Evolutionary conservation across 1,284 basidiomycete species (phyloP).

Genomic region (Peniophora sp.): DNA sequence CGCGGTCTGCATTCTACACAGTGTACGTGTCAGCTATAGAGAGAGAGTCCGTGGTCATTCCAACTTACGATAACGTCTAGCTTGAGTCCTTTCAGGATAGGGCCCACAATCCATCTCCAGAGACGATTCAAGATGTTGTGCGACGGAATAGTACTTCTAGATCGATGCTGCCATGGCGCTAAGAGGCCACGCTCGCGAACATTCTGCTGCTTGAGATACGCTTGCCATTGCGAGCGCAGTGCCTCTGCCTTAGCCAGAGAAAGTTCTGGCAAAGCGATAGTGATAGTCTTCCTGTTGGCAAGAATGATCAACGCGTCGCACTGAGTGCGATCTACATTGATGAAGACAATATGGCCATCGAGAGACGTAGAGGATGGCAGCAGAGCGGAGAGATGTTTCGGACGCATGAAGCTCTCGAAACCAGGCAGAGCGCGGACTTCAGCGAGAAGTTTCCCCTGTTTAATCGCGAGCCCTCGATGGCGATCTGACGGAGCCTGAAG

Average conservation of each 20-base stretch:
- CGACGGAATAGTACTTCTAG: not conserved
- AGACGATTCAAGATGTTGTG: not conserved
- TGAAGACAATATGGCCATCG: not conserved
- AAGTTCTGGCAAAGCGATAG: not conserved
- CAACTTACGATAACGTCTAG: not conserved
- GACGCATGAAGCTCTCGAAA: not conserved
- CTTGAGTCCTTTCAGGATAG: not conserved
- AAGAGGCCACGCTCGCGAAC: no score
- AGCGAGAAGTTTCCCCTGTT: not conserved
- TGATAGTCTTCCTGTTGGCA: conserved; percentile 3
- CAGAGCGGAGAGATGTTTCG: not conserved
- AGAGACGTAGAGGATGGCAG: not conserved
- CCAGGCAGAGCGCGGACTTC: not conserved
- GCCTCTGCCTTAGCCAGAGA: not conserved
- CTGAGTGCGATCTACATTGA: conserved; percentile 6
- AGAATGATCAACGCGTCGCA: conserved; percentile 21
- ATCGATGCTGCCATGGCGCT: no score
- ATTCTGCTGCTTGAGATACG: no score
- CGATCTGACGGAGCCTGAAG: not conserved
- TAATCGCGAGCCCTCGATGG: not conserved
- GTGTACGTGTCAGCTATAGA: no score
- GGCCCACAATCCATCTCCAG: not conserved
- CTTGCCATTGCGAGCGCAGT: not conserved
- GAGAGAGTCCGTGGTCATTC: not conserved
- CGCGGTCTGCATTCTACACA: not conserved